Base-by-base conservation (phyloP, 257 asterid genomes). In the Verbascum thapsus region DNA sequence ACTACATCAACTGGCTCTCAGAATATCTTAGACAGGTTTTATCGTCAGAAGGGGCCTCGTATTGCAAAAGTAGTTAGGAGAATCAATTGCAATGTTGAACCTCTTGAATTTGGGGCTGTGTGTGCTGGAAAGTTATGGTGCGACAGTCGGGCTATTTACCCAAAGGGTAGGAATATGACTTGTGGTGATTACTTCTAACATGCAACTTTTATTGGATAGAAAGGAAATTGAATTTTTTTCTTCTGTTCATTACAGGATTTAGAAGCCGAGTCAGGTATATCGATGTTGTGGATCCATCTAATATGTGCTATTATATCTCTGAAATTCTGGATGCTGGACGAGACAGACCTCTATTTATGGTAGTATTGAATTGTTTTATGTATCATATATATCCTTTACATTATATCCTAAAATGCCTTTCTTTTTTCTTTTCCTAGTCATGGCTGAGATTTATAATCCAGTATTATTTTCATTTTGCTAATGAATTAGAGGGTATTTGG, bases 11-110 rank as follows among this genome's bases (percentile, higher is more conserved):
- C 87, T 43, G 70, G 73, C 57, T 65, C 81, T 39, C 88, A 58
- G 53, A 90, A 71, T 73, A 79, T 76, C 64, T 58, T 87, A 79
- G 97, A 90, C 72, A 78, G 86, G 66, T 84, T 71, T 71, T 77
- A 65, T 72, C 95, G 97, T 63, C 96, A 85, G 77, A 90, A 85
- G 79, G 99, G 99, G 34, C 99, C 99, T 66, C 97, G 99, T 53
- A 90, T 94, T 63, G 99, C 99, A 7, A 94, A 85, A 76, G 96
- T 94, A 49, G 87, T 92, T 50, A 80, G 97, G 80, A 84, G 97
- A 64, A 84, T 92, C 62, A 85, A 72, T 72, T 92, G 97, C 87
- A 89, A 76, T 56, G 91, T 87, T 17, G 96, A 92, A 72, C 80
- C 84, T 54, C 71, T 87, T 76, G 81, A 78, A 48, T 83, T 72